These are phyloP conservation scores for Ilex paraguariensis DNA, from an alignment of 305 asterid genomes.

Conservation along the genomic window DNA sequence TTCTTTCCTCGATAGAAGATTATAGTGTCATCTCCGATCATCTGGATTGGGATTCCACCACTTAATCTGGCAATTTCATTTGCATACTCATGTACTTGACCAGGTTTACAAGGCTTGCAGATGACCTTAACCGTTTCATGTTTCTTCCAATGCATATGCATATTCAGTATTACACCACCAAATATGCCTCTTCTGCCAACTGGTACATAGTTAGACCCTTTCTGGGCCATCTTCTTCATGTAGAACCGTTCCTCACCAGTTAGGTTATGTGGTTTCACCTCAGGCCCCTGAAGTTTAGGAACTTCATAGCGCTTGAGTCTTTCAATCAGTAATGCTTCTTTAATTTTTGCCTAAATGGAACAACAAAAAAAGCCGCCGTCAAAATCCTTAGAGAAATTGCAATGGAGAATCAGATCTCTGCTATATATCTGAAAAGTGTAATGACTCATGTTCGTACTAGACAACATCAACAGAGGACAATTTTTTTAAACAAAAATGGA, in stretches of 20 bases:
- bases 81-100: constrained; percentile 73
- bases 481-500: too few species aligned
- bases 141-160: constrained; percentile 97
- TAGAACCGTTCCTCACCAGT: constrained; percentile 82
- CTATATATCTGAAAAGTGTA: too few species aligned
- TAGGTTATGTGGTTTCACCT: constrained; percentile 59
- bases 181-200: constrained; percentile 80
- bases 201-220: constrained; percentile 76
- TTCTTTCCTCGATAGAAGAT: constrained; percentile 78
- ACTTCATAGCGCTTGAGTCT: constrained; percentile 81
- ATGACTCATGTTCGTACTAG: too few species aligned
- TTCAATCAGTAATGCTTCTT: constrained; percentile 70
- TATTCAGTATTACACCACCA: constrained; percentile 87
- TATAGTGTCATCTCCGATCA: constrained; percentile 64
- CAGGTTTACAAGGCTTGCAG: constrained; percentile 85
- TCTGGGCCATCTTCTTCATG: constrained; percentile 83
- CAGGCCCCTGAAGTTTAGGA: constrained; percentile 77
- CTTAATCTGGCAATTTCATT: constrained; percentile 76
- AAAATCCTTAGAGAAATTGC: too few species aligned
- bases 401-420: too few species aligned
- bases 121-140: constrained; percentile 94
- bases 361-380: too few species aligned
- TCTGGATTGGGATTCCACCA: constrained; percentile 83
- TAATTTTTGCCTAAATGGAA: constrained; percentile 51
- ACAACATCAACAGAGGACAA: too few species aligned